Evolutionary conservation across 768 basidiomycete species (phyloP).

Genomic region (Tulasnella calospora): DNA sequence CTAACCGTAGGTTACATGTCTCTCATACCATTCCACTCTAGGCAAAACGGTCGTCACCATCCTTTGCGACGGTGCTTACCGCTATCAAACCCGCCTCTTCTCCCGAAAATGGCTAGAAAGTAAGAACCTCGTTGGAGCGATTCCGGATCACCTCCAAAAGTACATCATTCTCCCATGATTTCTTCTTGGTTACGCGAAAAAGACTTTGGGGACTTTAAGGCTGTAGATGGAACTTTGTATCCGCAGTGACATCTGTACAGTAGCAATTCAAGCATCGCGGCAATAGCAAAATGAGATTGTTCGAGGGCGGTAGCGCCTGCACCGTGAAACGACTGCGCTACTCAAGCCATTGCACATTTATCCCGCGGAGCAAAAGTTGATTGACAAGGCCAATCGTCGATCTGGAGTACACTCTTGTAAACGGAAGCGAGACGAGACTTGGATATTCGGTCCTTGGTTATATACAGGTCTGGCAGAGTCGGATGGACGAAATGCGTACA

Average conservation of each 20-base stretch:
- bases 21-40: slow-evolving; percentile 35
- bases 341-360: too few relatives aligned
- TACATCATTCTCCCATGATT: slow-evolving; percentile 76
- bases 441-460: not conserved
- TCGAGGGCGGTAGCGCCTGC: too few relatives aligned
- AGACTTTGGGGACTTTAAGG: not conserved
- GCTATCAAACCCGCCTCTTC: slow-evolving; percentile 92
- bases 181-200: not conserved
- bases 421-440: not conserved
- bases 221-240: slow-evolving; percentile 1
- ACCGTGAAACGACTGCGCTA: too few relatives aligned
- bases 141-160: slow-evolving; percentile 80
- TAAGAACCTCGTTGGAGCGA: slow-evolving; percentile 70
- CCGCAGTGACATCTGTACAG: not conserved
- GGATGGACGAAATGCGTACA: slow-evolving; percentile 1
- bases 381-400: not conserved
- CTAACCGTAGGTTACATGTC: not conserved
- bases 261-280: not conserved
- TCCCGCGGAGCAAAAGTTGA: too few relatives aligned
- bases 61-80: slow-evolving; percentile 91
- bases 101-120: slow-evolving; percentile 84
- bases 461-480: slow-evolving; percentile 1
- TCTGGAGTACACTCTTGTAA: not conserved
- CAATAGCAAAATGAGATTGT: not conserved
- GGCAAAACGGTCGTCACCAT: slow-evolving; percentile 83